Base-by-base conservation (phyloP, 352 stramenopile genomes). In the Elongisporangium senticosum region DNA sequence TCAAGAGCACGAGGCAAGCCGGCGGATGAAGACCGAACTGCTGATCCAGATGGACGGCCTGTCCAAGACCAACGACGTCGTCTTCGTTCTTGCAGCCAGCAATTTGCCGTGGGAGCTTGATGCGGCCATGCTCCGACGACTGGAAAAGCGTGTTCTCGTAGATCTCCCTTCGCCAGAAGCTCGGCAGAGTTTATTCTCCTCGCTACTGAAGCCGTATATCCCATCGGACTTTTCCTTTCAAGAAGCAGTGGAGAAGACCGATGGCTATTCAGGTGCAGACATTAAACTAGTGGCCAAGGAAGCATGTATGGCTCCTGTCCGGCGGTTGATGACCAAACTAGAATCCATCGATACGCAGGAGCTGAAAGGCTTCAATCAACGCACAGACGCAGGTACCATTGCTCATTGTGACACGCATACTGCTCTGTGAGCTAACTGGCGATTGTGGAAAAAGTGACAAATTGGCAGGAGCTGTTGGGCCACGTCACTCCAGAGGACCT, bases 41-140 rank as follows among this genome's bases (percentile, higher is more conserved):
- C 69, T 93, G 20, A 95, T 95, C 22, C 85, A 93, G 55, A 94
- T 95, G 86, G 86, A 94, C 48, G 86, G 86, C 2, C 62, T 95
- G 4, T 62, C 84, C 24, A 93, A 92, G 67, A 90, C 79, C 0
- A 77, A 74, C 48, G 80, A 94, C 61, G 77, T 92, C 14, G 84
- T 95, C 17, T 93, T 94, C 39, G 82, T 95, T 5, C 67, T 95
- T 0, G 82, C 84, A 6, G 84, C 84, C 4, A 94, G 86, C 40
- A 95, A 93, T 43, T 55, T 94, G 49, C 86, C 86, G 10, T 95
- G 85, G 81, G 83, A 92, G 60, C 58, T 93, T 24, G 83, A 93
- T 58, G 67, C 77, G 8, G 83, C 83, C 11, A 93, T 95, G 83
- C 68, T 95, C 24, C 75, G 85, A 7, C 79, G 85, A 8, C 70